Evolutionary conservation across 2,329 filamentous ascomycete genomes (phyloP), one percentile per base, ranked within the genome.

Genomic region (Ophiocordyceps camponoti-floridani): DNA sequence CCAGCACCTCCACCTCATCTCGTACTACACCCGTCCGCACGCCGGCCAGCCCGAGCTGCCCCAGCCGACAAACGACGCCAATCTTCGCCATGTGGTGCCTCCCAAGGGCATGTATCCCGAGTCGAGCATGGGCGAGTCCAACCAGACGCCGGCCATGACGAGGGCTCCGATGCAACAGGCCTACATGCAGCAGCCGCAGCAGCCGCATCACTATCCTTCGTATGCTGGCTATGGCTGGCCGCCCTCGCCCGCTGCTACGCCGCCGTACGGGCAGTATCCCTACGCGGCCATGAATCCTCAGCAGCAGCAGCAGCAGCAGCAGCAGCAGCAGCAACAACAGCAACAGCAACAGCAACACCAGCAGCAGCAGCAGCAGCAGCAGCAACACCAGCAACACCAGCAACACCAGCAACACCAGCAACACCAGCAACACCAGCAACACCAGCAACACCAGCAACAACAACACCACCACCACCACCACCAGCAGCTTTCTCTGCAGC

Each of bases 41-140:
- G 77, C 83, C 4, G 76, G 77, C 31, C 73, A 79, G 27, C 73
- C 78, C 47, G 82, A 82, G 43, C 71, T 96, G 28, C 75, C 78
- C 51, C 84, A 91, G 56, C 91, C 91, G 1, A 84, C 83, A 42
- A 80, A 75, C 30, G 91, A 98, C 57, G 78, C 84, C 5, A 66
- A 72, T 19, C 70, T 98, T 44, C 79, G 87, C 53, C 76, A 84
- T 56, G 91, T 98, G 49, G 70, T 84, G 2, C 89, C 89, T 0
- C 74, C 81, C 41, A 95, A 94, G 69, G 89, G 88, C 58, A 86
- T 96, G 77, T 98, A 98, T 60, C 91, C 91, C 0, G 91, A 98
- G 62, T 94, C 89, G 1, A 94, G 86, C 41, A 78, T 95, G 53
- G 85, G 86, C 57, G 89, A 95, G 56, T 73, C 80, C 49, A 82